A percentile compares a stretch with the other conserved stretches of the same genome.
Evolutionary conservation across 768 basidiomycete species (phyloP).

Genomic region (Leccinum rimulosum): DNA sequence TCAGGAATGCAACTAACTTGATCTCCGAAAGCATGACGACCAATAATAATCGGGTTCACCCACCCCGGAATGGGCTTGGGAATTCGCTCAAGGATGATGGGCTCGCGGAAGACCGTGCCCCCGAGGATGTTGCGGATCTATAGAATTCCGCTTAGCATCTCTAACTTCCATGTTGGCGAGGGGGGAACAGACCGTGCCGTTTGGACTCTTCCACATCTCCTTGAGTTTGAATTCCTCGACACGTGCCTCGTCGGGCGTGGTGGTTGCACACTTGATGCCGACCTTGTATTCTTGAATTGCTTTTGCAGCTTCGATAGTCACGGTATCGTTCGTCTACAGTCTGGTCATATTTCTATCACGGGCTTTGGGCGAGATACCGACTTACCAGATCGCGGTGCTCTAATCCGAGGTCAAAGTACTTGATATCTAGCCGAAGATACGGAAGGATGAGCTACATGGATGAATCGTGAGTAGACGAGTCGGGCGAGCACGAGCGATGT

Average conservation of each 20-base stretch:
- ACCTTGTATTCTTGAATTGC: slow-evolving; percentile 94
- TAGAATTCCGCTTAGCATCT: slow-evolving; percentile 1
- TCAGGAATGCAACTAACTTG: slow-evolving; percentile 48
- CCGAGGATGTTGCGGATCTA: slow-evolving; percentile 97
- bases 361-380: neutral
- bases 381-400: slow-evolving; percentile 85
- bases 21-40: slow-evolving; percentile 97
- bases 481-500: neutral
- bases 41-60: slow-evolving; percentile 95
- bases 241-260: slow-evolving; percentile 96
- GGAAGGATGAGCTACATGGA: slow-evolving; percentile 84
- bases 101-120: slow-evolving; percentile 98
- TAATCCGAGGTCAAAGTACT: slow-evolving; percentile 97
- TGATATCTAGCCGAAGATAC: slow-evolving; percentile 93
- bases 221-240: slow-evolving; percentile 97
- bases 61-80: slow-evolving; percentile 96
- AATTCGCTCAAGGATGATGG: slow-evolving; percentile 88
- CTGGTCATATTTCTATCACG: neutral
- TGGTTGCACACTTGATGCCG: slow-evolving; percentile 98
- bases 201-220: slow-evolving; percentile 98
- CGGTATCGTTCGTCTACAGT: slow-evolving; percentile 82
- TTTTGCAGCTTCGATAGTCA: slow-evolving; percentile 91
- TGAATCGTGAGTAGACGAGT: neutral
- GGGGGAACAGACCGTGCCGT: slow-evolving; percentile 71
- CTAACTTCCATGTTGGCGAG: neutral